Base-by-base conservation (phyloP, 495 filamentous ascomycete species). In the Talaromyces proteolyticus region DNA sequence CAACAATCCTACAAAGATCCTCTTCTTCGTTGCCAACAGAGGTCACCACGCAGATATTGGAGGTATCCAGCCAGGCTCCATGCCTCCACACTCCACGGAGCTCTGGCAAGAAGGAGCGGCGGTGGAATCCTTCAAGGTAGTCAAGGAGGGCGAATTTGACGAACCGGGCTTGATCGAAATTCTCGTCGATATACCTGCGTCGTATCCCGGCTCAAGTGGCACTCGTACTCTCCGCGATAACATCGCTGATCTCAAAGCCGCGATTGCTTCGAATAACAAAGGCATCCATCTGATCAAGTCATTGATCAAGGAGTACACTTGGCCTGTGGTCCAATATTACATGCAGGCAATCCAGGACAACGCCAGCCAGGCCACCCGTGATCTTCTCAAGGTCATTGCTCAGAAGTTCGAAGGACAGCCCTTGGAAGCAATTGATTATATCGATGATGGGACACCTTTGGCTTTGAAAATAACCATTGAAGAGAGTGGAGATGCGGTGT, bases 31-130 rank as follows among this genome's bases (percentile, higher is more conserved):
- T 6, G 93, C 93, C 3, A 95, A 90, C 6, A 80, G 93, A 25
- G 93, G 92, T 0, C 93, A 98, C 61, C 93, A 98, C 54, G 93
- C 93, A 1, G 93, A 98, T 63, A 97, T 98, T 57, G 93, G 93
- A 14, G 93, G 93, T 23, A 96, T 96, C 47, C 80, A 95, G 5
- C 92, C 93, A 1, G 93, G 93, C 7, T 94, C 88, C 29, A 98
- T 98, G 93, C 93, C 93, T 1, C 93, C 93, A 2, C 86, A 95
- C 53, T 96, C 91, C 3, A 81, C 86, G 4, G 93, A 96, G 58
- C 78, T 98, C 0, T 96, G 75, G 72, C 91, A 98, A 65, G 93
- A 98, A 68, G 93, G 93, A 4, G 91, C 93, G 0, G 80, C 91
- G 10, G 94, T 98, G 55, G 91, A 93, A 65, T 86, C 85, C 12